Percentiles rank a stretch among this genome's conserved stretches.
phyloP scores from a whole-genome alignment of 257 asterid species.

The Linaria vulgaris region DNA sequence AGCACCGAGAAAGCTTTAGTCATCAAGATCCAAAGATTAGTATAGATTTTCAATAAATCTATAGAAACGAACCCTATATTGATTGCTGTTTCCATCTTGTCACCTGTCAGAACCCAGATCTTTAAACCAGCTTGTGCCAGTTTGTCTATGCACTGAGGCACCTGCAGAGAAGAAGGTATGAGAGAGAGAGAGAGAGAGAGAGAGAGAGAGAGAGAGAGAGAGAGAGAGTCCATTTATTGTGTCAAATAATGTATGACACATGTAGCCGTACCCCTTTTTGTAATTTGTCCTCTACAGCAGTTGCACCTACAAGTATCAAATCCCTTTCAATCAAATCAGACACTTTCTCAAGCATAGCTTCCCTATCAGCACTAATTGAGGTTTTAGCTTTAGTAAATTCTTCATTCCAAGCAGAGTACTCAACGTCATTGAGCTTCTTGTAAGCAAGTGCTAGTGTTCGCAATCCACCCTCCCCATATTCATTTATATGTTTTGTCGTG shows the following conservation, averaged over 20 bases:
- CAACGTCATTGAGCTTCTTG: conserved; percentile 75
- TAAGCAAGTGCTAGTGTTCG: conserved; percentile 95
- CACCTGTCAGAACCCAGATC: conserved; percentile 99
- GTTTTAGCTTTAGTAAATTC: conserved; percentile 81
- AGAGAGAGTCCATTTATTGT: neutral
- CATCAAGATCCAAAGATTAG: conserved; percentile 19
- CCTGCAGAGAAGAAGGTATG: conserved; percentile 45
- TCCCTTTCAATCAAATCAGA: conserved; percentile 91
- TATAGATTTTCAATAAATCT: conserved; percentile 11
- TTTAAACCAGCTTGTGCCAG: conserved; percentile 98
- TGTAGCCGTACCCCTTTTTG: conserved; percentile 86
- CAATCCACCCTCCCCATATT: conserved; percentile 92
- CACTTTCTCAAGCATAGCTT: conserved; percentile 72
- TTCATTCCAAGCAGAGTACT: conserved; percentile 82
- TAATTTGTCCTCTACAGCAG: conserved; percentile 98
- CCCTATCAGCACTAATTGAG: conserved; percentile 78
- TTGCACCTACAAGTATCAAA: conserved; percentile 91
- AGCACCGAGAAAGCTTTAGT: conserved; percentile 21
- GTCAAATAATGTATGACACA: conserved; percentile 10
- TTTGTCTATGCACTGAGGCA: conserved; percentile 98
- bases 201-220: conserved; percentile 9
- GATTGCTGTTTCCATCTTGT: conserved; percentile 99
- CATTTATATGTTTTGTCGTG: conserved; percentile 82
- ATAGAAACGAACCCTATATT: conserved; percentile 82
- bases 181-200: conserved; percentile 13